These are phyloP conservation scores for Colletotrichum sp. DNA, from an alignment of 2,329 filamentous ascomycete genomes.

Conservation along the genomic window DNA sequence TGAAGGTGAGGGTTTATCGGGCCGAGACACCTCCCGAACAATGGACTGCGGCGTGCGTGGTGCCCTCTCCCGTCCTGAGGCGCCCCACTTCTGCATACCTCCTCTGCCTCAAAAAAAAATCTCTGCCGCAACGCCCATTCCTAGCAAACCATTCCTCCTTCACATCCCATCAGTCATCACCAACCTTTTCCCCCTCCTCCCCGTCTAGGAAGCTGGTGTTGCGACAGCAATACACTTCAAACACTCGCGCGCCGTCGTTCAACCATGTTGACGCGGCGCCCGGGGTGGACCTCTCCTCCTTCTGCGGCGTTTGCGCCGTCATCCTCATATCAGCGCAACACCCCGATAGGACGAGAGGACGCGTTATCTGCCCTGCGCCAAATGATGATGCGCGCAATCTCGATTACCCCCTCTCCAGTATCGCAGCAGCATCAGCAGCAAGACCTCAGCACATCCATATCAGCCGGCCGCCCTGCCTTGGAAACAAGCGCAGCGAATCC, in stretches of 20 bases:
- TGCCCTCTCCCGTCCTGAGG: background rate
- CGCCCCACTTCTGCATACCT: background rate
- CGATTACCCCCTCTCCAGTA: background rate
- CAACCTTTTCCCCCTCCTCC: background rate
- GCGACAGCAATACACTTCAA: background rate
- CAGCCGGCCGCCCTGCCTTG: background rate
- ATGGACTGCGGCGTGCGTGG: background rate
- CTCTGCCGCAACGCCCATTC: background rate
- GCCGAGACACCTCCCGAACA: constrained; percentile 14
- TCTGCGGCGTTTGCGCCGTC: background rate
- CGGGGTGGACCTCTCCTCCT: background rate
- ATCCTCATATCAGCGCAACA: background rate
- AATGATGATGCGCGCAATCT: constrained; percentile 10
- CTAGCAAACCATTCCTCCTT: background rate
- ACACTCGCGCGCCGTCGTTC: background rate
- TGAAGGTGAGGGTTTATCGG: background rate
- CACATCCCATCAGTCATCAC: background rate
- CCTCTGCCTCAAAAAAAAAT: background rate
- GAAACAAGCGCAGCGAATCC: background rate
- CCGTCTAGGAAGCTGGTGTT: background rate
- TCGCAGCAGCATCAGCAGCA: background rate
- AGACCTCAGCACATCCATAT: background rate
- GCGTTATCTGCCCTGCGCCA: background rate
- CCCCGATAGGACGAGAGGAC: background rate
- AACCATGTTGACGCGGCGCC: background rate